Evolutionary conservation across 129 eudicot species (phyloP), one percentile per base, ranked within the genome.

Genomic region (Flaveria brownii): DNA sequence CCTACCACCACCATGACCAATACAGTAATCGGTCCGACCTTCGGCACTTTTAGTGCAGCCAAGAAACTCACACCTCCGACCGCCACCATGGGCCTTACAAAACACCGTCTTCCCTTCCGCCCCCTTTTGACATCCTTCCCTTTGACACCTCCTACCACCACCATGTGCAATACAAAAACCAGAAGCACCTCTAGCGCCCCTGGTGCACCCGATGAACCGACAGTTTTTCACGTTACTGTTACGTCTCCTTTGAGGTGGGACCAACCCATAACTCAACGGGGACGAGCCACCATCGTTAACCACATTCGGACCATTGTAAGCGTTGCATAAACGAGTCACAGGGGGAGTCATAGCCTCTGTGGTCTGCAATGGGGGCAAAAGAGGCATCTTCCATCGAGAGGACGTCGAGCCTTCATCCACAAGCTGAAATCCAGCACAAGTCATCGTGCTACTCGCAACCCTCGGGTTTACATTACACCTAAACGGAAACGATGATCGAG

Each of bases 81-180:
- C 98, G 42, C 98, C 98, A 2, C 98, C 98, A 15, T 93, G 98
- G 50, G 95, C 92, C 80, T 93, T 93, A 72, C 98, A 93, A 78
- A 90, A 93, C 41, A 83, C 88, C 0, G 98, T 93, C 36, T 49
- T 84, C 46, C 98, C 96, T 81, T 93, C 98, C 0, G 98, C 97
- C 3, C 98, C 98, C 78, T 90, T 93, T 0, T 73, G 89, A 46
- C 98, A 93, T 3, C 91, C 97, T 7, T 71, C 83, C 43, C 88
- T 77, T 57, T 90, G 92, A 63, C 98, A 93, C 80, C 98, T 68
- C 73, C 92, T 54, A 0, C 98, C 97, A 4, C 98, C 98, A 6
- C 98, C 98, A 67, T 94, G 98, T 25, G 83, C 74, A n/a, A 94
- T 94, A 54, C 98, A 94, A 60, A 85, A 85, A 10, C 97, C 97